Conservation (phyloP, 306 rosid genomes). For the Castanea mollissima region DNA sequence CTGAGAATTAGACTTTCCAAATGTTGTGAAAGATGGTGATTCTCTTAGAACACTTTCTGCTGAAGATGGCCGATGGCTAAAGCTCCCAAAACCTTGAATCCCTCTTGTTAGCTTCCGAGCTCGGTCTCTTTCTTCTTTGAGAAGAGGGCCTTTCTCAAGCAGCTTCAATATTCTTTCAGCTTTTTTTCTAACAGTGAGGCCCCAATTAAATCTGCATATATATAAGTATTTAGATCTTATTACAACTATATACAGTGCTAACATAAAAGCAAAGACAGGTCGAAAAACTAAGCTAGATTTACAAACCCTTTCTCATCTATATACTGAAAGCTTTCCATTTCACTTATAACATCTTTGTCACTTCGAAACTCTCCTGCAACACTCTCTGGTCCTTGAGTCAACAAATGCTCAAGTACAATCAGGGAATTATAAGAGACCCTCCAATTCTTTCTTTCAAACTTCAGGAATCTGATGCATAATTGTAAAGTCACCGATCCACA, state of each 20-base stretch:
- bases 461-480: conserved; percentile 49
- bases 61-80: conserved; percentile 48
- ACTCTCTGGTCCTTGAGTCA: conserved; percentile 97
- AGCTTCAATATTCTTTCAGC: conserved; percentile 64
- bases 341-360: conserved; percentile 56
- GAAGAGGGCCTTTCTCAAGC: conserved; percentile 56
- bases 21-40: conserved; percentile 37
- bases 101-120: conserved; percentile 79
- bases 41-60: conserved; percentile 44
- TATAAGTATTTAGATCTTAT: neutral
- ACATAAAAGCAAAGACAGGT: neutral
- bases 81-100: conserved; percentile 92
- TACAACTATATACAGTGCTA: neutral
- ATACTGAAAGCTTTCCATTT: conserved; percentile 65
- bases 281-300: neutral
- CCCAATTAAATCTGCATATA: conserved; percentile 87
- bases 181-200: conserved; percentile 75
- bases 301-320: conserved; percentile 70
- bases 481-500: neutral
- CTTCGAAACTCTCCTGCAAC: conserved; percentile 66
- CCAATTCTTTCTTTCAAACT: conserved; percentile 86
- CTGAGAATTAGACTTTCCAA: conserved; percentile 46
- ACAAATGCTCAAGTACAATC: conserved; percentile 67
- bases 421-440: conserved; percentile 72
- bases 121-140: conserved; percentile 73